Conservation (phyloP, 2,329 filamentous ascomycete species). For the Emmonsiellopsis sp. region DNA sequence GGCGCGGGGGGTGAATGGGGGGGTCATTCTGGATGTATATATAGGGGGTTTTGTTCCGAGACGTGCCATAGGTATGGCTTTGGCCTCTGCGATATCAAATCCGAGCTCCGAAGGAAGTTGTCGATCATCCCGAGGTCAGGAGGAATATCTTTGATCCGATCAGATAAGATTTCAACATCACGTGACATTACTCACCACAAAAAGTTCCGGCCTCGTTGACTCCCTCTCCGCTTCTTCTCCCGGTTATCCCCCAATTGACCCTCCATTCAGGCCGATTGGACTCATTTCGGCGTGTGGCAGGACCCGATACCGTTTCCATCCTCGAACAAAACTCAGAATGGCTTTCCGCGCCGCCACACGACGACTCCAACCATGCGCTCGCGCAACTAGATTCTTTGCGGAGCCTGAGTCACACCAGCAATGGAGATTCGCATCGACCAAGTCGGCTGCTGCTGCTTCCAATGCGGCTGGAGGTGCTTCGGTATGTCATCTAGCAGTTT, state of each 20-base stretch:
- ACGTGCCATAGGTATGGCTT: neutral
- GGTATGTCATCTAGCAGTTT: neutral
- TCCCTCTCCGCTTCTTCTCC: neutral
- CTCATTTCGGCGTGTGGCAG: neutral
- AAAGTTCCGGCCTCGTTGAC: neutral
- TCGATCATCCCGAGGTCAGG: neutral
- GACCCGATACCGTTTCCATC: neutral
- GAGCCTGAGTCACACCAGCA: slow-evolving; percentile 3
- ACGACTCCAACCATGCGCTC: neutral
- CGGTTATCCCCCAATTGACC: neutral
- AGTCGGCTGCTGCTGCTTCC: neutral
- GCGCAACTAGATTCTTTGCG: neutral
- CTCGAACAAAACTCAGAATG: neutral
- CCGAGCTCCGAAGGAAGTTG: neutral
- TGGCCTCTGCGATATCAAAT: neutral
- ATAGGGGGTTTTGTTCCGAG: neutral
- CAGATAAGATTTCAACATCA: neutral
- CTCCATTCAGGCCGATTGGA: neutral
- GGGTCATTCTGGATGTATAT: neutral
- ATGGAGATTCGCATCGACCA: neutral
- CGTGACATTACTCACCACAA: neutral
- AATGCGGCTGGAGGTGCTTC: neutral
- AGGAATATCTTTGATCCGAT: slow-evolving; percentile 1
- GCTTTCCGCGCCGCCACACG: neutral
- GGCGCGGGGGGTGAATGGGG: neutral